Base-by-base conservation (phyloP, 805 yeast genomes). In the Candida ficus region DNA sequence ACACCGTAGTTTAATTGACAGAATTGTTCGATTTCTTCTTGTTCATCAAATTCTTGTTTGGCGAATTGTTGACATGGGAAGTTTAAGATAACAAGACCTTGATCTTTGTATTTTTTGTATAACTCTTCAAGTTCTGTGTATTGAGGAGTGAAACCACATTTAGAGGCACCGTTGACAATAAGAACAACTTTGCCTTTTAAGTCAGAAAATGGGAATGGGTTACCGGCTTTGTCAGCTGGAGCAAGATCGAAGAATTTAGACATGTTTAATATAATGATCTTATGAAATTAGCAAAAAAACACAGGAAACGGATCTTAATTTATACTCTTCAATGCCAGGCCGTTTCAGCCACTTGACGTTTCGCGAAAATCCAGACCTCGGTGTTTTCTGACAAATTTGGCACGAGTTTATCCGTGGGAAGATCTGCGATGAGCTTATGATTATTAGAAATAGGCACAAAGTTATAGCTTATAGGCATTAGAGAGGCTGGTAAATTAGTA, bases 31-130 rank as follows among this genome's bases (percentile, higher is more conserved):
- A 88, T 86, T 58, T 85, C 90, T 38, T 79, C 74, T 34, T 75
- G 77, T 13, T 72, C 58, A 17, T 83, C 83, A 35, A 67, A 95
- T 80, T 70, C 95, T 83, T 74, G 95, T 74, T 58, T 74, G 29
- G 85, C 93, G 56, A 88, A 88, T 63, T 89, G 96, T 65, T 86
- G 85, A 64, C 95, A 84, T 40, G 96, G 96, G 76, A 89, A 87
- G 2, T 88, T 96, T 31, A 88, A 48, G 39, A 88, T 72, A 39
- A 66, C 80, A 28, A 88, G 66, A 7, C 89, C 95, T 49, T 75
- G 56, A 42, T 74, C 79, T 39, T 72, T 65, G 66, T 82, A 84
- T 58, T 80, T 79, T 45, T 80, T 65, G 67, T 86, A 76, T 14
- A 89, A 61, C 32, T 62, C 70, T 66, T 88, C 90, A 27, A 88